phyloP scores from a whole-genome alignment of 2,329 filamentous ascomycete species.

The Sarocladium brachiariae region DNA sequence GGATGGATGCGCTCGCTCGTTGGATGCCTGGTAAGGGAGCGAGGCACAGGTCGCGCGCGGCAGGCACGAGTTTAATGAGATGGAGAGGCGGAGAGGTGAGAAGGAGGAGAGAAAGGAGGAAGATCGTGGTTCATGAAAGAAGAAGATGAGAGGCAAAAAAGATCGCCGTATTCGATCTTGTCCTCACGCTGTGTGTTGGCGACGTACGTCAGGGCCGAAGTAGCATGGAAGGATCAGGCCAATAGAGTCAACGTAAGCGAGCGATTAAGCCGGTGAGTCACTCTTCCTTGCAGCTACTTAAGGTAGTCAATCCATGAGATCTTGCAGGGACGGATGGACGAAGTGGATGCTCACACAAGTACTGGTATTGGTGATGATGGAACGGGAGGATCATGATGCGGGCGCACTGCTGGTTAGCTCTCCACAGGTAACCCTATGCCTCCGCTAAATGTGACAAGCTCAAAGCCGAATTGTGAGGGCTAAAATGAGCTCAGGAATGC shows the following conservation, averaged over 20 bases:
- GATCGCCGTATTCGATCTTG: not conserved
- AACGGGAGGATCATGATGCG: no score
- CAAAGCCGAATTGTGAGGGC: no score
- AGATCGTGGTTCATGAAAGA: not conserved
- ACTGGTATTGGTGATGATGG: no score
- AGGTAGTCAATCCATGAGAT: no score
- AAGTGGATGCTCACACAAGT: no score
- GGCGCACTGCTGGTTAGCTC: no score
- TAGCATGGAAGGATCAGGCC: not conserved
- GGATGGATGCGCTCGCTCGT: not conserved
- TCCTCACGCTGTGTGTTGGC: no score
- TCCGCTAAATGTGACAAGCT: not conserved
- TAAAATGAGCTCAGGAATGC: no score
- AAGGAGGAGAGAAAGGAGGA: not conserved
- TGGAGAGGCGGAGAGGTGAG: not conserved
- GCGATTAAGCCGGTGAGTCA: conserved; percentile 3
- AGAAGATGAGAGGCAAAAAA: not conserved
- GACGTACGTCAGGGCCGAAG: no score
- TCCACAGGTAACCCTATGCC: not conserved
- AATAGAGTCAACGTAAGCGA: not conserved
- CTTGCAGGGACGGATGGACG: no score
- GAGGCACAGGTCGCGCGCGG: not conserved
- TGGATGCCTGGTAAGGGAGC: not conserved
- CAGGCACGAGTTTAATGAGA: not conserved
- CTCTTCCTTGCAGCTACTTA: conserved; percentile 1